phyloP scores from a whole-genome alignment of 129 eudicot species.

The Dittrichia graveolens region DNA sequence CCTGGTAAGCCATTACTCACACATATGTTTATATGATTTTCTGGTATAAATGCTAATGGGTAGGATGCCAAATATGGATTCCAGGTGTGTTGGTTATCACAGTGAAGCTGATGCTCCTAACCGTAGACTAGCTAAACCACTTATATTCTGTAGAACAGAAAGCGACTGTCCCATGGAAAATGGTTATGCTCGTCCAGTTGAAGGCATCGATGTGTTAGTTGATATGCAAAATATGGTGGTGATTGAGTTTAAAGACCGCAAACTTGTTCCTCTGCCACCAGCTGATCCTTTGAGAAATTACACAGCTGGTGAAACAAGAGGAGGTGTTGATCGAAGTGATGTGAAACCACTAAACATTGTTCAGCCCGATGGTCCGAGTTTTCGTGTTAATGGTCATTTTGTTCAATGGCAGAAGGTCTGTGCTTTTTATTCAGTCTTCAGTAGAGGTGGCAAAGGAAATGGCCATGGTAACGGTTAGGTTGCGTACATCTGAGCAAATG shows the following conservation, averaged over 20 bases:
- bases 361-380: constrained; percentile 89
- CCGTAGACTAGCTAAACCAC: constrained; percentile 82
- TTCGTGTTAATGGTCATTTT: constrained; percentile 73
- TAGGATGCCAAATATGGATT: constrained; percentile 17
- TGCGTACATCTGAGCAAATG: too few relatives aligned
- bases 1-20: constrained; percentile 48
- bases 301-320: constrained; percentile 80
- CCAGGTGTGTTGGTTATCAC: constrained; percentile 78
- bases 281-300: constrained; percentile 85
- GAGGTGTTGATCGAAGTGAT: constrained; percentile 83
- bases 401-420: constrained; percentile 87
- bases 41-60: constrained; percentile 2
- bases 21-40: neutral
- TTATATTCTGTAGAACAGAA: constrained; percentile 76
- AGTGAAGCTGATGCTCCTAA: constrained; percentile 80
- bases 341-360: constrained; percentile 67
- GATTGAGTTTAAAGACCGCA: constrained; percentile 78
- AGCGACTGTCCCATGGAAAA: constrained; percentile 86
- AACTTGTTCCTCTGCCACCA: constrained; percentile 80
- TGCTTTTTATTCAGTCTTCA: neutral
- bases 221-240: constrained; percentile 86
- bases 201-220: constrained; percentile 77
- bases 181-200: constrained; percentile 88
- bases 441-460: neutral
- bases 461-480: too few relatives aligned